A percentile compares a stretch with the other conserved stretches of the same genome.
Conservation (phyloP, 2,329 filamentous ascomycete species). For the Sphaerostilbella broomeana region DNA sequence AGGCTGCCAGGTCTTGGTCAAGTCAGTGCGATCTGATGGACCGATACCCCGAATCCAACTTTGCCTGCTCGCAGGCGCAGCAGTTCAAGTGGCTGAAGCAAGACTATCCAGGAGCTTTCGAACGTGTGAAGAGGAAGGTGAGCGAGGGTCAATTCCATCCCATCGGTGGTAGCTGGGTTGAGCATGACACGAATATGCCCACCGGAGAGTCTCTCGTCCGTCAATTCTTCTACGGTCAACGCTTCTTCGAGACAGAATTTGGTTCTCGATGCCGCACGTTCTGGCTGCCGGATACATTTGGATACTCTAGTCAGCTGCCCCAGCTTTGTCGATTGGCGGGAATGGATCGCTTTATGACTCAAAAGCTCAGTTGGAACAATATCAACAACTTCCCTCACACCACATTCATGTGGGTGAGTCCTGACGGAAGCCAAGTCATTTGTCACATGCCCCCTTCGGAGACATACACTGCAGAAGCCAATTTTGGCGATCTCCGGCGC, state of each 20-base stretch:
- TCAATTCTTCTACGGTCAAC: slow-evolving; percentile 92
- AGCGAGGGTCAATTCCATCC: slow-evolving; percentile 88
- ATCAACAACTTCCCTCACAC: slow-evolving; percentile 99
- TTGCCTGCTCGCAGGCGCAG: slow-evolving; percentile 88
- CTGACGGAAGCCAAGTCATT: slow-evolving; percentile 92
- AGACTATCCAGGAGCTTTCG: slow-evolving; percentile 80
- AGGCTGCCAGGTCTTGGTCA: slow-evolving; percentile 91
- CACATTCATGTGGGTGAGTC: slow-evolving; percentile 96
- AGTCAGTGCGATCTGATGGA: slow-evolving; percentile 96
- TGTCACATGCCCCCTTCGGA: slow-evolving; percentile 96
- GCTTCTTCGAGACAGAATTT: slow-evolving; percentile 91
- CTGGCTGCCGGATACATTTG: slow-evolving; percentile 97
- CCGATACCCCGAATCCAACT: slow-evolving; percentile 86
- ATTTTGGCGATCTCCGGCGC: slow-evolving; percentile 89
- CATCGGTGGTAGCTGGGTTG: slow-evolving; percentile 96
- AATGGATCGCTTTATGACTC: slow-evolving; percentile 94
- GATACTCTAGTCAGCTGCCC: slow-evolving; percentile 90
- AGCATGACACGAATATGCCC: slow-evolving; percentile 96
- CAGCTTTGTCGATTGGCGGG: slow-evolving; percentile 90
- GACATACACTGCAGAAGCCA: slow-evolving; percentile 89
- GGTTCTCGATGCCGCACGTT: slow-evolving; percentile 85
- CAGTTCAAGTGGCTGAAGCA: slow-evolving; percentile 97
- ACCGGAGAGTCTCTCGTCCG: slow-evolving; percentile 89
- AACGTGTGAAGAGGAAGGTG: slow-evolving; percentile 86
- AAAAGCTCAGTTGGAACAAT: slow-evolving; percentile 99